Conservation (phyloP, 169 alveolate species). For the Amoebophrya sp. region DNA sequence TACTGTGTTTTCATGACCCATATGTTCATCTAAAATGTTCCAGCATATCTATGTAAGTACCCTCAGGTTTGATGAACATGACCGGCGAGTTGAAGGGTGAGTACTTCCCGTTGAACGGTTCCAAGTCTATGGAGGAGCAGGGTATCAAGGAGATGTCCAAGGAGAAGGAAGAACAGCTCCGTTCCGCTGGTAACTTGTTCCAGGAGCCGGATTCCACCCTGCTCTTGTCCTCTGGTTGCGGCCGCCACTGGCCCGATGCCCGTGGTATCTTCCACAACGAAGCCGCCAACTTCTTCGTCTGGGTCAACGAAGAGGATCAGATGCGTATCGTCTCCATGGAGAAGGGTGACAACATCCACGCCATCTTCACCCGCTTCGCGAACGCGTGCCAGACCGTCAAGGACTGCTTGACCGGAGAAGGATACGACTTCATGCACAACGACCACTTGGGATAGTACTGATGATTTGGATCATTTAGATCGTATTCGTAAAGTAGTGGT, state of each 20-base stretch:
- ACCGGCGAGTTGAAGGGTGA: not conserved
- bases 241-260: not conserved
- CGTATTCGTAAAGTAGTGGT: too few species aligned
- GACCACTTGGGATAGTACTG: slow-evolving; percentile 45
- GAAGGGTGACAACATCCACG: slow-evolving; percentile 53
- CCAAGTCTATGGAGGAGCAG: slow-evolving; percentile 29
- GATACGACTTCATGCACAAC: slow-evolving; percentile 44
- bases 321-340: slow-evolving; percentile 56
- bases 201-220: not conserved
- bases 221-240: not conserved
- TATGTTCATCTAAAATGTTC: too few species aligned
- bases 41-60: too few species aligned
- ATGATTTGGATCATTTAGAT: too few species aligned
- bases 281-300: slow-evolving; percentile 52
- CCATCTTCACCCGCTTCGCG: slow-evolving; percentile 53
- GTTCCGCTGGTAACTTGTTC: not conserved
- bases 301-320: slow-evolving; percentile 62
- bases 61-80: not conserved
- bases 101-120: slow-evolving; percentile 19
- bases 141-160: not conserved
- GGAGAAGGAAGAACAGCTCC: not conserved
- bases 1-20: too few species aligned
- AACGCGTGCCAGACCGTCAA: slow-evolving; percentile 49
- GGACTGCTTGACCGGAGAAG: slow-evolving; percentile 38
- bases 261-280: slow-evolving; percentile 41